Base-by-base conservation (phyloP, 2,329 filamentous ascomycete genomes). In the Alternaria atra region DNA sequence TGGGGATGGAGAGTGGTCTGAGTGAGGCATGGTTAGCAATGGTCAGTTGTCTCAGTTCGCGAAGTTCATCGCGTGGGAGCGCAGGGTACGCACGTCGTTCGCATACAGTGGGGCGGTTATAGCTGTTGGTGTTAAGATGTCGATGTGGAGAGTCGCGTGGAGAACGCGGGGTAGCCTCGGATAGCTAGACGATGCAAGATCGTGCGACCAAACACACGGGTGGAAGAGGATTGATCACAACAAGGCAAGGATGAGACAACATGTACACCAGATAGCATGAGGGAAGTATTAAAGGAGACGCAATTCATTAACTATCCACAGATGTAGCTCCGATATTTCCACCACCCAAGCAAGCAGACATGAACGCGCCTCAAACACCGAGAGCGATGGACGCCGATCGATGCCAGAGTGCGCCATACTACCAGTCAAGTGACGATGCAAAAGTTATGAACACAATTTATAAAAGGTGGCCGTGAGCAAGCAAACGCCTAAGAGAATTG, bases 301-400 rank as follows among this genome's bases (percentile, higher is more conserved):
- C 64, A 70, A 65, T 76, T 75, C 73, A 77, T 77, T 77, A 77
- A 73, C 71, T 78, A 78, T 78, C 73, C 70, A 77, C 74, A 77
- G 63, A 67, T 72, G 64, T 70, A 72, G 63, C 73, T 70, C 64
- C 64, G 63, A 67, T 69, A 66, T 73, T 67, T 68, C 66, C 67
- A 65, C 67, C 67, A 69, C 68, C 46, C 67, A 60, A 63, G 64
- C 70, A 60, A 46, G 53, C 64, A 60, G 55, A 69, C 58, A 52
- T 71, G 64, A 61, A 63, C 65, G 58, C 42, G 30, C 68, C 65
- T 43, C 39, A 52, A 58, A 62, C 61, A 65, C 61, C 46, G 63
- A 56, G 53, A 58, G 53, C 64, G 62, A 61, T 57, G 35, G 62
- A 66, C 64, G 60, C 58, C 60, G 51, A 47, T 57, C 52, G 34